Conservation (phyloP, 176 grass and related monocot species). For the Saccharum spontaneum region DNA sequence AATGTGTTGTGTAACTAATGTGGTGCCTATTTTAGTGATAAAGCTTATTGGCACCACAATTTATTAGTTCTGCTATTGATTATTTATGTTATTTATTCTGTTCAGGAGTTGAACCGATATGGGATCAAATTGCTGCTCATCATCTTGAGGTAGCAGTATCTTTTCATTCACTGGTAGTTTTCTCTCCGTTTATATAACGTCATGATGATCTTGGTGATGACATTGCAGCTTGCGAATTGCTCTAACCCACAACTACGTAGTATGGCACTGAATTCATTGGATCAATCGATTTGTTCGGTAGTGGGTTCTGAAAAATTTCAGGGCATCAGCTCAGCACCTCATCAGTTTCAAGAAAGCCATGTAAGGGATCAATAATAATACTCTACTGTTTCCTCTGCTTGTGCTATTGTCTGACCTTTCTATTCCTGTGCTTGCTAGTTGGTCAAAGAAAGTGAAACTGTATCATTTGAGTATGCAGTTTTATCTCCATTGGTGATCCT, state of each 20-base stretch:
- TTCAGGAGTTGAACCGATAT: conserved; percentile 90
- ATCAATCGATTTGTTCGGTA: conserved; percentile 95
- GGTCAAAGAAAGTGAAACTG: conserved; percentile 62
- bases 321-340: conserved; percentile 51
- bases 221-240: conserved; percentile 79
- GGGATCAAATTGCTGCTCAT: conserved; percentile 91
- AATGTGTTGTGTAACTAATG: conserved; percentile 4
- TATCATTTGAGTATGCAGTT: conserved; percentile 90
- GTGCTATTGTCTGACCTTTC: conserved; percentile 33
- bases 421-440: conserved; percentile 55
- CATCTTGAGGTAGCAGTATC: conserved; percentile 78
- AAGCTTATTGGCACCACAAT: neutral
- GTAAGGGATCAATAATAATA: conserved; percentile 31
- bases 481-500: conserved; percentile 84
- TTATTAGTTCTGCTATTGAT: conserved; percentile 20
- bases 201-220: conserved; percentile 28
- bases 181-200: conserved; percentile 25
- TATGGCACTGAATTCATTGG: conserved; percentile 90
- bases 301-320: conserved; percentile 89
- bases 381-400: conserved; percentile 5
- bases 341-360: conserved; percentile 47
- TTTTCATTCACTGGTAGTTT: conserved; percentile 30
- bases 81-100: conserved; percentile 33
- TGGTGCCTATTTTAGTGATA: conserved; percentile 16
- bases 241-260: conserved; percentile 76